phyloP scores from a whole-genome alignment of 768 basidiomycete genomes.

The Rhizopogon roseolus region DNA sequence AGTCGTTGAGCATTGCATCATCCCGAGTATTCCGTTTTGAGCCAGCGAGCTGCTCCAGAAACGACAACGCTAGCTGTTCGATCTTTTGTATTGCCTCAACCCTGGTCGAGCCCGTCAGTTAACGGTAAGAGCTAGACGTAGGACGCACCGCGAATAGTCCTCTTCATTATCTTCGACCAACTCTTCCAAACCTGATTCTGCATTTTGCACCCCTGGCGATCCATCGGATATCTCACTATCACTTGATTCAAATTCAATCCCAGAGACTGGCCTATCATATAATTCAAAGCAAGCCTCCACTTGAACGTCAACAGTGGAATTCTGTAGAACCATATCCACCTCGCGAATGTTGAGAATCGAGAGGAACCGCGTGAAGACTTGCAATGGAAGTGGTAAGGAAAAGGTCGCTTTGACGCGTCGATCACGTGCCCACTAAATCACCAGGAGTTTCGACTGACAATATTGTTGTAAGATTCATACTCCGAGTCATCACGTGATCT shows the following conservation, averaged over 20 bases:
- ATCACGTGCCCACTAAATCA: not conserved
- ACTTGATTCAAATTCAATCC: too few relatives aligned
- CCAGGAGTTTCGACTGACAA: too few relatives aligned
- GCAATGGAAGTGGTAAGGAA: too few relatives aligned
- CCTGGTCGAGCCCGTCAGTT: constrained; percentile 7
- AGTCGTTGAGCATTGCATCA: not conserved
- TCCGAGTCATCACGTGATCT: too few relatives aligned
- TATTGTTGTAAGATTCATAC: too few relatives aligned
- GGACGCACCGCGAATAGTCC: constrained; percentile 7
- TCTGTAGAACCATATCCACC: not conserved
- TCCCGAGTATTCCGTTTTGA: constrained; percentile 7
- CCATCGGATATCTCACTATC: not conserved
- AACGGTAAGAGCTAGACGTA: not conserved
- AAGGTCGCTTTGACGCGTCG: not conserved
- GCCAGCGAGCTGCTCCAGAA: constrained; percentile 26
- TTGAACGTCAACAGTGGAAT: not conserved
- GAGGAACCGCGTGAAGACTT: too few relatives aligned
- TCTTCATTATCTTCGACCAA: constrained; percentile 11
- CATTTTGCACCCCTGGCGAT: not conserved
- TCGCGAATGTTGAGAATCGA: not conserved
- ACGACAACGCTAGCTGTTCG: constrained; percentile 23
- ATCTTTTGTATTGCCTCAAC: constrained; percentile 19
- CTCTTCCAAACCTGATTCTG: constrained; percentile 1
- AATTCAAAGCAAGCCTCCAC: not conserved
- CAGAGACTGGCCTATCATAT: not conserved